phyloP scores from a whole-genome alignment of 495 filamentous ascomycete species.

The Daldinia bambusicola region DNA sequence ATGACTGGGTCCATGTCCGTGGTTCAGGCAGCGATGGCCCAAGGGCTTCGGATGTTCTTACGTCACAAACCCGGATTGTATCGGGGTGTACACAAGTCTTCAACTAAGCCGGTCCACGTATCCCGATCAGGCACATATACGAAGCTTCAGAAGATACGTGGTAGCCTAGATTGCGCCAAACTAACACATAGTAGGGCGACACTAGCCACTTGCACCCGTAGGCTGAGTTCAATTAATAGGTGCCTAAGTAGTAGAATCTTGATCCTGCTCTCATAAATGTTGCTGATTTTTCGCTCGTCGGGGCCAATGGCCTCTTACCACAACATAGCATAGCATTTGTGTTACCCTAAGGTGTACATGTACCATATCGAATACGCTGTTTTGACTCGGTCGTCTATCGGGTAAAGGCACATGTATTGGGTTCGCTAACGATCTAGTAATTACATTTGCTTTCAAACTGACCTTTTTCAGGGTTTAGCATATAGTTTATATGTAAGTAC shows the following conservation, averaged over 20 bases:
- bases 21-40: background rate
- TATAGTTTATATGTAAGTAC: background rate
- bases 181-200: background rate
- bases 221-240: background rate
- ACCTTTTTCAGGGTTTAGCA: background rate
- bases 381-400: background rate
- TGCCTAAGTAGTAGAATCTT: background rate
- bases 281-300: background rate
- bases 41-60: background rate
- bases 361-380: background rate
- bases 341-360: background rate
- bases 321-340: background rate
- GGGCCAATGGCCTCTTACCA: background rate
- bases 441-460: background rate
- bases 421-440: background rate
- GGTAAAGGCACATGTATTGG: background rate
- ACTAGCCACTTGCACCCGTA: background rate
- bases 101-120: background rate
- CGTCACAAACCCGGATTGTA: background rate
- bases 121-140: background rate
- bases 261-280: background rate
- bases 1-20: background rate
- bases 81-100: background rate
- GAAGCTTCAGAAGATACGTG: background rate
- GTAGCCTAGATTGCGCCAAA: background rate